Conservation (phyloP, 1,284 basidiomycete genomes). For the Ustilago xerochloae region DNA sequence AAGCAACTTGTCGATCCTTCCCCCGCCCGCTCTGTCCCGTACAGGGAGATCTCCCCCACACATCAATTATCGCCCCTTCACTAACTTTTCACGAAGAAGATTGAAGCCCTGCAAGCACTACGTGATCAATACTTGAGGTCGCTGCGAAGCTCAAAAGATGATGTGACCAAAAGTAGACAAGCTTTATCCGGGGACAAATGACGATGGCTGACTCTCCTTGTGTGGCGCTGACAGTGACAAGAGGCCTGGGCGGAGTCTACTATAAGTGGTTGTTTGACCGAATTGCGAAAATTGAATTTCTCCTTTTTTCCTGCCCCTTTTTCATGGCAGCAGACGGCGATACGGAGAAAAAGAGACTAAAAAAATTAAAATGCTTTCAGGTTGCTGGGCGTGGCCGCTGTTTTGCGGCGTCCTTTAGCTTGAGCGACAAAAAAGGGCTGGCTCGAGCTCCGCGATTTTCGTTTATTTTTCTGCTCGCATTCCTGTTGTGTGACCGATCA, state of each 20-base stretch:
- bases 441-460: background rate
- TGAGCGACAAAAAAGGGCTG: no score
- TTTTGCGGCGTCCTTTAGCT: background rate
- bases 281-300: background rate
- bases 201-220: constrained; percentile 1
- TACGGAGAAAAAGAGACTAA: background rate
- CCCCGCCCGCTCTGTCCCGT: no score
- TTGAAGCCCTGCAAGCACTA: no score
- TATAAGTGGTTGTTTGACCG: background rate
- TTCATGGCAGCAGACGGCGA: background rate
- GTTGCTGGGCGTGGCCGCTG: background rate
- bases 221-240: background rate
- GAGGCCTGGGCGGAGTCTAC: background rate
- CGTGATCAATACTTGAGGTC: background rate
- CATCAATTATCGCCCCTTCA: no score
- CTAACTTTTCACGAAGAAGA: no score
- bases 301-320: background rate
- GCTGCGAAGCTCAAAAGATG: background rate
- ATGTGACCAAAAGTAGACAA: background rate
- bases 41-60: no score
- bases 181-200: background rate
- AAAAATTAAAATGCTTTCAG: background rate
- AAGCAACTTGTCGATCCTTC: no score
- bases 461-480: background rate
- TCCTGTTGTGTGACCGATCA: constrained; percentile 1